Evolutionary conservation across 331 rosid genomes (phyloP), one percentile per base, ranked within the genome.

Genomic region (Ulmus americana): DNA sequence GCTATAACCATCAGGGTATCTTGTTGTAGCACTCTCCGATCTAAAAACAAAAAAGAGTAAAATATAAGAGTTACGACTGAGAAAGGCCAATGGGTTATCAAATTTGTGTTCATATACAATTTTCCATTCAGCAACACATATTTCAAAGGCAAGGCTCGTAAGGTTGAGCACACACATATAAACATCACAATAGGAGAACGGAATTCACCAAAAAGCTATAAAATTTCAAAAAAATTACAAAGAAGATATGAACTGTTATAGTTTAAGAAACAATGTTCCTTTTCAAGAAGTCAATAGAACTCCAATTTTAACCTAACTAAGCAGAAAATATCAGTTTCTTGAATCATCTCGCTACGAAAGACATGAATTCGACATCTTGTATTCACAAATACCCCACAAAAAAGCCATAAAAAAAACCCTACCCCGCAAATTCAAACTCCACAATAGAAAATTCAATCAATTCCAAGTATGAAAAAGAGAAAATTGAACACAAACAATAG

Each of bases 1-100:
- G 83, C 94, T 76, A 65, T 88, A 88, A 46, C 85, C 96, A 65
- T 86, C 95, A 46, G 81, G 96, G 69, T 80, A 91, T 62, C 76
- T 74, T 1, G 81, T 87, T 3, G 95, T 87, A 75, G 83, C 89
- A 72, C 63, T 81, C 80, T 80, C 89, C 65, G 74, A 76, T 20
- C 94, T 88, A 22, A 63, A 59, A 74, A 44, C n/a, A 65, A 56
- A 64, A 64, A 71, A 1, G 45, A 40, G 3, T 54, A 41, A n/a
- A 10, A 45, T 15, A 6, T 11, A 60, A 49, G 9, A 43, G 74
- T n/a, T 65, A 46, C 18, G 38, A 5, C 47, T 47, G 49, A 42
- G 73, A 11, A 45, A 13, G 40, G 8, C 22, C 40, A 55, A 43
- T 22, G 20, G 8, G 14, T 47, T 9, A 47, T 10, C 6, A 47